Percentiles rank a stretch among this genome's conserved stretches.
Conservation (phyloP, 176 grass and related monocot genomes). For the barley (Hordeum vulgare) region MorexV3_pseudomolecules_assembly NC_058518.1:300767357-300767856, state of each 20-base stretch:
- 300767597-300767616: slow-evolving; percentile 11
- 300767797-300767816: no score
- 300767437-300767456: slow-evolving; percentile 34
- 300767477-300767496: slow-evolving; percentile 33
- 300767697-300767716: slow-evolving; percentile 18
- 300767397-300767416: slow-evolving; percentile 27
- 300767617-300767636: slow-evolving; percentile 23
- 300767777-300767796: background rate
- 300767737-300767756: slow-evolving; percentile 6
- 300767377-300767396: slow-evolving; percentile 38
- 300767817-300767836: slow-evolving; percentile 20
- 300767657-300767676: slow-evolving; percentile 29
- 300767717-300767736: background rate
- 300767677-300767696: slow-evolving; percentile 6
- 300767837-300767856: slow-evolving; percentile 16
- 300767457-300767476: slow-evolving; percentile 30
- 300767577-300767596: slow-evolving; percentile 37
- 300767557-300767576: slow-evolving; percentile 31
- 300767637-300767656: slow-evolving; percentile 27
- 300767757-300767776: background rate
- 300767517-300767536: slow-evolving; percentile 37
- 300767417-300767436: slow-evolving; percentile 34
- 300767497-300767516: slow-evolving; percentile 27
- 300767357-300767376: slow-evolving; percentile 44
- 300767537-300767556: slow-evolving; percentile 39